phyloP scores from a whole-genome alignment of 2,329 filamentous ascomycete species.

The Fusarium kyushuense region DNA sequence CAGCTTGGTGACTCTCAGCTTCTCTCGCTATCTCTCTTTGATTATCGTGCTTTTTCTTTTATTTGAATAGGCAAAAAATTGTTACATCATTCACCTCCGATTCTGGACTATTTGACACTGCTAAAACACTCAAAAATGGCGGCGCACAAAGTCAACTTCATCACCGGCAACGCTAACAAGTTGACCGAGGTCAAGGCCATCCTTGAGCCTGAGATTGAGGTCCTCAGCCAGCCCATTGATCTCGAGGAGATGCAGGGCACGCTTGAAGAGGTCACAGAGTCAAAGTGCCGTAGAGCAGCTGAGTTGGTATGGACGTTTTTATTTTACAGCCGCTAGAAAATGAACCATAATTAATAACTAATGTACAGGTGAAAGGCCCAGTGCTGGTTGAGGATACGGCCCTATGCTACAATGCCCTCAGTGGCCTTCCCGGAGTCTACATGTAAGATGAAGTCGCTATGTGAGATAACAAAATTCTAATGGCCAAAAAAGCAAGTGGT shows the following conservation, averaged over 20 bases:
- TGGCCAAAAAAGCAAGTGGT: conserved; percentile 86
- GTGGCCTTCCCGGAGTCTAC: conserved; percentile 94
- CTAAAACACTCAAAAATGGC: conserved; percentile 53
- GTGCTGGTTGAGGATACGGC: conserved; percentile 97
- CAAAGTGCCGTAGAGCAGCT: conserved; percentile 88
- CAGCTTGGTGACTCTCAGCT: conserved; percentile 16
- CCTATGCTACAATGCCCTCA: conserved; percentile 89
- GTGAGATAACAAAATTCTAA: conserved; percentile 5
- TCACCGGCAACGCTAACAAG: conserved; percentile 97
- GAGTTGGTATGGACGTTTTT: conserved; percentile 68
- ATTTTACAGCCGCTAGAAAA: background rate
- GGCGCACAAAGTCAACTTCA: conserved; percentile 78
- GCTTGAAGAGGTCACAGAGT: conserved; percentile 88
- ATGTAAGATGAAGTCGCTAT: conserved; percentile 71
- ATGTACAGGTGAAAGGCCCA: conserved; percentile 78
- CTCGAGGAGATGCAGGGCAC: conserved; percentile 91
- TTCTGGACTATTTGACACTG: background rate
- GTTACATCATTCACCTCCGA: background rate
- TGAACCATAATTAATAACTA: conserved; percentile 10
- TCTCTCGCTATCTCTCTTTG: conserved; percentile 4
- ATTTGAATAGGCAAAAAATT: background rate
- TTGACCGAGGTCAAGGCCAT: conserved; percentile 90
- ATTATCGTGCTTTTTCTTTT: background rate
- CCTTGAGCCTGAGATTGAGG: conserved; percentile 77
- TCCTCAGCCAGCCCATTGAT: conserved; percentile 81